These are phyloP conservation scores for Rhamnella rubrinervis DNA, from an alignment of 331 rosid genomes.

Conservation along the genomic window DNA sequence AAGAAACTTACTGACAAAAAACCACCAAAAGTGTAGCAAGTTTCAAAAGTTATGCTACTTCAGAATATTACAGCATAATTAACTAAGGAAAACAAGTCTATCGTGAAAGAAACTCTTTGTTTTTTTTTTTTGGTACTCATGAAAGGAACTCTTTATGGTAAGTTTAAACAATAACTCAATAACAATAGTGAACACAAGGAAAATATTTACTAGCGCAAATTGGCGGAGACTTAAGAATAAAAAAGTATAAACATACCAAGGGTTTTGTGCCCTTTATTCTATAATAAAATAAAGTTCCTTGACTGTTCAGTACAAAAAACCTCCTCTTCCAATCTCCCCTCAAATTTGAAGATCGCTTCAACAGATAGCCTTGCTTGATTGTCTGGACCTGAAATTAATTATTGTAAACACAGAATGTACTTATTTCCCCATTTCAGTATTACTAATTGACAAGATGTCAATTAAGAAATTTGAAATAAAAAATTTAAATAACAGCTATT, in stretches of 20 bases:
- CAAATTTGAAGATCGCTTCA: conserved; percentile 75
- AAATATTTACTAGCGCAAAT: not conserved
- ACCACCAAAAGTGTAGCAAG: too few species aligned
- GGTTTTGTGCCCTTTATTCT: conserved; percentile 67
- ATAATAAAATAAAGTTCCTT: conserved; percentile 72
- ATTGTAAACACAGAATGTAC: not conserved
- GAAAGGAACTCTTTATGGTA: too few species aligned
- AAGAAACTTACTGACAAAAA: not conserved
- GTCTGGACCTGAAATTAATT: conserved; percentile 60
- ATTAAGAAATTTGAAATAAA: too few species aligned
- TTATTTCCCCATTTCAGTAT: not conserved
- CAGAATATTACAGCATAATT: too few species aligned
- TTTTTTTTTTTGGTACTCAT: too few species aligned
- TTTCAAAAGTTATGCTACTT: too few species aligned
- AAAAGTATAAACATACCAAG: conserved; percentile 52
- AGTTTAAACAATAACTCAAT: too few species aligned
- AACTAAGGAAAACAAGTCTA: too few species aligned
- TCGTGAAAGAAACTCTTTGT: too few species aligned
- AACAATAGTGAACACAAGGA: not conserved
- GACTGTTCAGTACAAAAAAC: conserved; percentile 83
- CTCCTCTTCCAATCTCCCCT: conserved; percentile 98
- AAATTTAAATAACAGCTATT: not conserved
- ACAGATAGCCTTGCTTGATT: conserved; percentile 82
- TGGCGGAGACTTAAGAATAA: not conserved
- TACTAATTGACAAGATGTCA: not conserved